Conservation (phyloP, 345 rosid genomes). For the Viola odorata region DNA sequence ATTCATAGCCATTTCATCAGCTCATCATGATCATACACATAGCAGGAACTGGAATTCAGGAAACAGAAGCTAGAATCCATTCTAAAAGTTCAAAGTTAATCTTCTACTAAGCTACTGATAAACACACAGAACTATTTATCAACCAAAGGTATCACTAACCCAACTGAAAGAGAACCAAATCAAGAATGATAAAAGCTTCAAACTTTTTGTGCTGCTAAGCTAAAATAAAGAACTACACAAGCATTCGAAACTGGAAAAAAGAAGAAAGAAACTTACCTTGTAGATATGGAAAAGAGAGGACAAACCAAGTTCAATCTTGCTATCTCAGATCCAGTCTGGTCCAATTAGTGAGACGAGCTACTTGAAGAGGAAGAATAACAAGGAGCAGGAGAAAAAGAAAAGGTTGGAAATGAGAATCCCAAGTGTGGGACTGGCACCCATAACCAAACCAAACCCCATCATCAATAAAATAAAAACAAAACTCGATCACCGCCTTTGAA, state of each 20-base stretch:
- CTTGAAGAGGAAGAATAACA: slow-evolving; percentile 2
- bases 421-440: background rate
- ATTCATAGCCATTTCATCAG: no score
- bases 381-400: background rate
- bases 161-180: background rate
- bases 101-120: background rate
- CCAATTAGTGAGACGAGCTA: slow-evolving; percentile 2
- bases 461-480: background rate
- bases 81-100: background rate
- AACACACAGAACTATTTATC: background rate
- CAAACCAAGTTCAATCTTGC: background rate
- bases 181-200: background rate
- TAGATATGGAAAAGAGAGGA: background rate
- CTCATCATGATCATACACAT: no score
- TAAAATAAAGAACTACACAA: background rate
- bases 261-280: slow-evolving; percentile 6
- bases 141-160: slow-evolving; percentile 4
- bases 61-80: background rate
- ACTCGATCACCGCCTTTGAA: slow-evolving; percentile 25
- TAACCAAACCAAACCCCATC: slow-evolving; percentile 1
- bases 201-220: background rate
- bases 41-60: no score
- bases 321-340: slow-evolving; percentile 1
- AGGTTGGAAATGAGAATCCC: slow-evolving; percentile 12
- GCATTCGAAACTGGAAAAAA: background rate